Percentiles rank a stretch among this genome's conserved stretches.
Evolutionary conservation across 2,329 filamentous ascomycete genomes (phyloP).

Genomic region (Clonostachys solani): DNA sequence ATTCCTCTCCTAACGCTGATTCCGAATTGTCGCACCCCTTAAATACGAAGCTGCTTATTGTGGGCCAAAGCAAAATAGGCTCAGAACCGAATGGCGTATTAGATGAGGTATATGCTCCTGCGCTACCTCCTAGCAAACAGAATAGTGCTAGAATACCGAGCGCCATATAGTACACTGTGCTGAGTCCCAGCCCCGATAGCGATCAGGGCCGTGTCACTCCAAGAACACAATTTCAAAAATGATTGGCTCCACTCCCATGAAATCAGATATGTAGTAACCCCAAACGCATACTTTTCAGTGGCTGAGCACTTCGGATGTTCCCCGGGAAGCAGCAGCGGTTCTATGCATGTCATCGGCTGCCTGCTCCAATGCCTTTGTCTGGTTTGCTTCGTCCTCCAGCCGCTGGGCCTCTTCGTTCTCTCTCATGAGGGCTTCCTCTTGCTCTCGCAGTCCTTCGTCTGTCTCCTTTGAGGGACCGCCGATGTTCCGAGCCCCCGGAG

Average conservation of each 20-base stretch:
- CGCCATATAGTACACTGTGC: no score
- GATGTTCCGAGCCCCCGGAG: constrained; percentile 24
- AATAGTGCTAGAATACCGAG: no score
- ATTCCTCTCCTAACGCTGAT: no score
- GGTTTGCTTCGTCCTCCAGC: constrained; percentile 40
- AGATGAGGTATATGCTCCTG: no score
- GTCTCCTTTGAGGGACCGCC: constrained; percentile 22
- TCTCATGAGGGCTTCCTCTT: constrained; percentile 43
- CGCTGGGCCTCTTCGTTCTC: constrained; percentile 53
- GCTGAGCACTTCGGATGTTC: constrained; percentile 8
- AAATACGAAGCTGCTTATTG: neutral
- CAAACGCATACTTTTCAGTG: constrained; percentile 2
- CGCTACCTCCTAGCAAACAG: no score
- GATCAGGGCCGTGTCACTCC: no score
- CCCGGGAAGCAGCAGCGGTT: constrained; percentile 10
- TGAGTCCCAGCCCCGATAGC: no score
- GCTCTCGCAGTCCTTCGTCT: constrained; percentile 39
- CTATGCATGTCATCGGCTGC: constrained; percentile 13
- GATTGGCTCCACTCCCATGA: no score
- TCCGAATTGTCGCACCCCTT: no score
- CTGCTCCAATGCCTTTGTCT: constrained; percentile 17
- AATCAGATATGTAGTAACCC: no score
- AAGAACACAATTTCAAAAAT: no score
- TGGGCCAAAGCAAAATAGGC: neutral
- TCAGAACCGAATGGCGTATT: no score